A percentile compares a stretch with the other conserved stretches of the same genome.
These are phyloP conservation scores for Pseudopithomyces maydicus DNA, from an alignment of 2,329 filamentous ascomycete genomes.

Conservation along the genomic window DNA sequence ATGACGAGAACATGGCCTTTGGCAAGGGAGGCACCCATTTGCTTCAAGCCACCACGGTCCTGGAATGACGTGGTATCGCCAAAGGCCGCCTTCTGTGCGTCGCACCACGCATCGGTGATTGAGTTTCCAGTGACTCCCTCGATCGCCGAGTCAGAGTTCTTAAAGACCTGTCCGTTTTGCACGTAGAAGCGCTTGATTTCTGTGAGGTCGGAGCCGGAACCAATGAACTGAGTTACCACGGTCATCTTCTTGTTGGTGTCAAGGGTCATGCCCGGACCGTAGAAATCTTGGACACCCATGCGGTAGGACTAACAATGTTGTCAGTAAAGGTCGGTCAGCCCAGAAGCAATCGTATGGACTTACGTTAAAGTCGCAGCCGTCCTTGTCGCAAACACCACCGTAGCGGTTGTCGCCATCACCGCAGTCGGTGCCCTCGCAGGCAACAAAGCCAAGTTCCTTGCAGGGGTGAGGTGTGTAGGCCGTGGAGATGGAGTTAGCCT, in stretches of 20 bases:
- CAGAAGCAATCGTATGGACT: background rate
- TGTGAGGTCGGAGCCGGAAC: conserved; percentile 47
- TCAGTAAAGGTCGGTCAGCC: conserved; percentile 1
- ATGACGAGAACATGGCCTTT: conserved; percentile 69
- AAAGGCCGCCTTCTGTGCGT: conserved; percentile 60
- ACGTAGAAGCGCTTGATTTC: conserved; percentile 58
- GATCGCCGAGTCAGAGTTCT: conserved; percentile 51
- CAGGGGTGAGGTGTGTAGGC: conserved; percentile 72
- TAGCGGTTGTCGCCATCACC: conserved; percentile 59
- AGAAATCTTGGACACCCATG: conserved; percentile 67
- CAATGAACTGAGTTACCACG: conserved; percentile 59
- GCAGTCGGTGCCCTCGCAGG: conserved; percentile 56
- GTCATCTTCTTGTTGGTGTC: conserved; percentile 52
- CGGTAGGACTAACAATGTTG: conserved; percentile 54
- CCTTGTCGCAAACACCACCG: conserved; percentile 67
- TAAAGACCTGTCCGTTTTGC: conserved; percentile 56
- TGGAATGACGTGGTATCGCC: conserved; percentile 60
- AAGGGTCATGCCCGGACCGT: conserved; percentile 59
- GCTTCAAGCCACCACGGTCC: conserved; percentile 60
- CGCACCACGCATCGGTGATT: conserved; percentile 65
- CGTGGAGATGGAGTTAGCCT: conserved; percentile 69
- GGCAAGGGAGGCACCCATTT: conserved; percentile 60
- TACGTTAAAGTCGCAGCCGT: conserved; percentile 66
- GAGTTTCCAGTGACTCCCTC: conserved; percentile 55
- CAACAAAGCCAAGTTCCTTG: conserved; percentile 54